Evolutionary conservation across 805 yeast species (phyloP).

Genomic region (Candida argentea): DNA sequence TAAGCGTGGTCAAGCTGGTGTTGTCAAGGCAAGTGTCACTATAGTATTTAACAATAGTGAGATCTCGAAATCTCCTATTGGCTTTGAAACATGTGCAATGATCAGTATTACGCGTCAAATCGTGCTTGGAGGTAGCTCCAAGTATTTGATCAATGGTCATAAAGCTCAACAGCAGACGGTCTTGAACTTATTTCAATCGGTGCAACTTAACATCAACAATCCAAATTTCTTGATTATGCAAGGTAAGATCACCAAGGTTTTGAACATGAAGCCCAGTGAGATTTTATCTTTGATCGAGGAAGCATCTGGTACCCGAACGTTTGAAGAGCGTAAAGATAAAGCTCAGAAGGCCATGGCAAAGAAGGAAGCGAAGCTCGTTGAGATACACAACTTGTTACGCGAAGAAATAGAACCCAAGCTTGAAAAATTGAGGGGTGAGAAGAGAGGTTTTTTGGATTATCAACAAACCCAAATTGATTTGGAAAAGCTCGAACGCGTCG

Average conservation of each 20-base stretch:
- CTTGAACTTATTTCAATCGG: constrained; percentile 81
- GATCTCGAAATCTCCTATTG: constrained; percentile 69
- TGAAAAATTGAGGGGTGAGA: constrained; percentile 70
- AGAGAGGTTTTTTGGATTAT: constrained; percentile 71
- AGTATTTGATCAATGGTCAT: constrained; percentile 90
- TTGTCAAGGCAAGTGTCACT: constrained; percentile 92
- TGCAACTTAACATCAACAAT: constrained; percentile 90
- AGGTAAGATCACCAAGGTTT: constrained; percentile 93
- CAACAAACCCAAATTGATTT: constrained; percentile 77
- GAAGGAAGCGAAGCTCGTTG: constrained; percentile 76
- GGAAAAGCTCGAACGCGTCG: constrained; percentile 63
- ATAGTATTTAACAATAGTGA: constrained; percentile 89
- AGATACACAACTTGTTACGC: constrained; percentile 57
- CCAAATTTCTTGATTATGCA: constrained; percentile 98
- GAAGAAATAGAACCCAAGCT: constrained; percentile 94
- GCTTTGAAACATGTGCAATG: constrained; percentile 65
- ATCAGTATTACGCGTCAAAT: constrained; percentile 90
- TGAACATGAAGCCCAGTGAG: constrained; percentile 92
- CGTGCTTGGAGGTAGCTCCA: constrained; percentile 82
- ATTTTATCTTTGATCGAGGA: constrained; percentile 88
- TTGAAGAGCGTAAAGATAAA: constrained; percentile 85
- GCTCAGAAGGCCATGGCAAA: constrained; percentile 88
- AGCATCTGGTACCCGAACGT: constrained; percentile 96
- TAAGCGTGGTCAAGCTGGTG: constrained; percentile 97
- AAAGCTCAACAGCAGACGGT: constrained; percentile 93